Percentiles rank a stretch among this genome's conserved stretches.
Evolutionary conservation across 2,329 filamentous ascomycete species (phyloP).

Genomic region (Aspergillus hiratsukae): DNA sequence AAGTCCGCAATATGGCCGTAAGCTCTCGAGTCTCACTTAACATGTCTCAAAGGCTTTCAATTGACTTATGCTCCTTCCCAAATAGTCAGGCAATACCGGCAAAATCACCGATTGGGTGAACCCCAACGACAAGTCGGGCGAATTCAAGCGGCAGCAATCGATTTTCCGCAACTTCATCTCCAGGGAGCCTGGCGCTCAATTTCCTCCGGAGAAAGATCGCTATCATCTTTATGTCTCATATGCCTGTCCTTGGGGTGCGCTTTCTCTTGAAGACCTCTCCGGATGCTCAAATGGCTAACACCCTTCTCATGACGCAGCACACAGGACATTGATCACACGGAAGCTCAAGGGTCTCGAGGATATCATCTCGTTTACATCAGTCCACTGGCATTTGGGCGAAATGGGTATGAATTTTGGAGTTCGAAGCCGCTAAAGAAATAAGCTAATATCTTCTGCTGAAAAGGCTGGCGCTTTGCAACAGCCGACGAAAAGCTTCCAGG

Average conservation of each 20-base stretch:
- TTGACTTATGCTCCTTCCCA: neutral
- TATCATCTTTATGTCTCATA: conserved; percentile 96
- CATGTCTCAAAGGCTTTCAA: neutral
- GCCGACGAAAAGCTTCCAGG: conserved; percentile 56
- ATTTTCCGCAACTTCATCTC: conserved; percentile 79
- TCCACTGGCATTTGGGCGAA: conserved; percentile 83
- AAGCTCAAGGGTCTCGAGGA: conserved; percentile 90
- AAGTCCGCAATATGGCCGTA: conserved; percentile 33
- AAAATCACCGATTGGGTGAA: conserved; percentile 82
- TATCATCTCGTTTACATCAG: conserved; percentile 71
- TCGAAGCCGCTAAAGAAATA: no score
- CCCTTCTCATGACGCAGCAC: conserved; percentile 50
- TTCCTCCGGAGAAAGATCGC: conserved; percentile 77
- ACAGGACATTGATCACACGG: conserved; percentile 79
- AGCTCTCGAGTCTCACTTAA: conserved; percentile 2
- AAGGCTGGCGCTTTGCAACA: conserved; percentile 79
- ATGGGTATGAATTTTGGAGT: conserved; percentile 46
- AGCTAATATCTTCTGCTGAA: neutral
- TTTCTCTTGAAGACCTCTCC: neutral
- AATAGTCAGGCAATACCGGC: conserved; percentile 25
- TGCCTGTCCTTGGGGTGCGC: conserved; percentile 77
- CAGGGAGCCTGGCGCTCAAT: conserved; percentile 64
- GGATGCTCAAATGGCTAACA: conserved; percentile 12
- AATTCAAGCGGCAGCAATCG: conserved; percentile 86
- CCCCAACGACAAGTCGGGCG: conserved; percentile 71